phyloP scores from a whole-genome alignment of 1,284 basidiomycete species.

The Marasmius sp. region DNA sequence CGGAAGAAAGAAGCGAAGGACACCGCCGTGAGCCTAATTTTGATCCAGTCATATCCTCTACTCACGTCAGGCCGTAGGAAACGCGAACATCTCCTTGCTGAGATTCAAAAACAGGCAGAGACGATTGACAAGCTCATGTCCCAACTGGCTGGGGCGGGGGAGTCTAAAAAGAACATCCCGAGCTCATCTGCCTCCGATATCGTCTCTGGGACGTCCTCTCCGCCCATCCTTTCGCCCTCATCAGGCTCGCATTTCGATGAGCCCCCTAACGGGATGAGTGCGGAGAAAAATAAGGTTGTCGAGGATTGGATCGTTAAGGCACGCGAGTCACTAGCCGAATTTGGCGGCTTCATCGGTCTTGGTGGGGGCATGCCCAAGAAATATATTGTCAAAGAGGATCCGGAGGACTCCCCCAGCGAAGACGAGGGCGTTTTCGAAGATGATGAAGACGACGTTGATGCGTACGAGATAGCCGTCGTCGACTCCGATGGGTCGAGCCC shows the following conservation, averaged over 20 bases:
- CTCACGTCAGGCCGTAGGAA: constrained; percentile 43
- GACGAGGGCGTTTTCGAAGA: constrained; percentile 33
- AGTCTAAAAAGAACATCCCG: constrained; percentile 20
- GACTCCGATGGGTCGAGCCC: constrained; percentile 26
- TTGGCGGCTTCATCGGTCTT: constrained; percentile 62
- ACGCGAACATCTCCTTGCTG: constrained; percentile 71
- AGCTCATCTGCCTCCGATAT: constrained; percentile 21
- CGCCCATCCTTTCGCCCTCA: constrained; percentile 34
- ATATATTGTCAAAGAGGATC: constrained; percentile 45
- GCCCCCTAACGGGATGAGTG: constrained; percentile 18
- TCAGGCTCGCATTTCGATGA: constrained; percentile 26
- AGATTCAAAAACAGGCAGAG: constrained; percentile 70
- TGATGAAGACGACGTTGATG: constrained; percentile 34
- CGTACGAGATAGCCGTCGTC: constrained; percentile 27
- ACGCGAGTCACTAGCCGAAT: constrained; percentile 61
- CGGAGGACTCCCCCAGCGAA: constrained; percentile 36
- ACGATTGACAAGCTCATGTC: constrained; percentile 69
- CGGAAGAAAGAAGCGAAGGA: constrained; percentile 70
- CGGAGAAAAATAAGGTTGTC: constrained; percentile 42
- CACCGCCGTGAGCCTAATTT: constrained; percentile 61
- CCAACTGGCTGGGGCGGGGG: constrained; percentile 60
- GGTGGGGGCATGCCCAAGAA: constrained; percentile 52
- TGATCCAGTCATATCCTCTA: constrained; percentile 2
- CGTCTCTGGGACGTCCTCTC: constrained; percentile 30
- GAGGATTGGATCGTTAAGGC: constrained; percentile 75